Evolutionary conservation across 169 alveolate species (phyloP), one percentile per base, ranked within the genome.

Genomic region (Cryptosporidium sp.): DNA sequence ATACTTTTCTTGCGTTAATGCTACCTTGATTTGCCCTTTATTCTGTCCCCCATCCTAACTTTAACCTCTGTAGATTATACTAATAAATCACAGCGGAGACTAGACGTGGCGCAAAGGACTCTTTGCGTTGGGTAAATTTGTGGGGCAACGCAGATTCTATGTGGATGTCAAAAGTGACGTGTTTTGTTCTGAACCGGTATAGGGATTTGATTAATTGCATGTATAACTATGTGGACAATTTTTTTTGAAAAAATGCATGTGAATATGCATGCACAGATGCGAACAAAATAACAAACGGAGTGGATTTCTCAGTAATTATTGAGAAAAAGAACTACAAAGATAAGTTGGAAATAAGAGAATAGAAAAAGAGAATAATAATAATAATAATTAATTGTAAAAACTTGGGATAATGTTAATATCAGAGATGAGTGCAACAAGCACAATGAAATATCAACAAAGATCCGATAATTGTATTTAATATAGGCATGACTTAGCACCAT

Each of bases 401-500:
- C 53, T 51, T 53, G 86, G 71, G 86, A 58, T 31, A 16, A 33
- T 5, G 67, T 56, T 56, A 56, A 56, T 56, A 56, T 56, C 2
- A 23, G 67, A 48, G 18, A 10, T 2, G 10, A 21, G 39, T 31
- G 65, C 52, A 26, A 51, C 33, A 48, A 26, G 8, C 18, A 45
- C 23, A 26, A 45, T 26, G 8, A 2, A 37, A 39, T 73, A 73
- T 42, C 58, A 73, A 60, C 70, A 39, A 53, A 35, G 86, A n/a
- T 58, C 86, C 86, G 70, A 26, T 51, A 33, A 73, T 73, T 73
- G 9, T n/a, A 42, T 21, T 39, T 70, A 39, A 0, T 72, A 23
- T 80, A 48, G 89, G 89, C 89, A 65, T 45, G 23, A 44, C 75
- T 80, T 80, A 80, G 89, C 89, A 80, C 89, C 89, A 29, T 65